Base-by-base conservation (phyloP, 1,139 yeast genomes). In the Yamadazyma aaseri region DNA sequence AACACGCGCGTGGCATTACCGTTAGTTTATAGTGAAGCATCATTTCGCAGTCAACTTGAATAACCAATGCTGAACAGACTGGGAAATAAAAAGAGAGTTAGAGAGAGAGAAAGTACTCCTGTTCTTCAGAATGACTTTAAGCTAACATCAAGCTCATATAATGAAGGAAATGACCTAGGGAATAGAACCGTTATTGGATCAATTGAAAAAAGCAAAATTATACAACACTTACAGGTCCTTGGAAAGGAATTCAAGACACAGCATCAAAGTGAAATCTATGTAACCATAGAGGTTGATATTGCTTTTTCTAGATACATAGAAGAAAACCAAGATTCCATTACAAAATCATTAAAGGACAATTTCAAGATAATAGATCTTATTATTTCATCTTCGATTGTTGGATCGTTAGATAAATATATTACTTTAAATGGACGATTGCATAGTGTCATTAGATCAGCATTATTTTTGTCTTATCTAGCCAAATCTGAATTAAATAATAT, bases 301-400 rank as follows among this genome's bases (percentile, higher is more conserved):
- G 48, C 63, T 1, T 71, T 65, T 42, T 56, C 63, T 1, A 40
- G 38, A 1, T 58, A 50, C 34, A 45, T 63, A 28, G 57, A 48
- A 12, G 39, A 35, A 6, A 32, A 42, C n/a, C 30, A 39, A 3
- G 50, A 46, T 2, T 20, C 30, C 2, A 22, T 47, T 3, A 20
- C 28, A 3, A 28, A 30, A 8, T 26, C 26, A 2, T 27, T 53
- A 17, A 49, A 44, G 28, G 34, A 45, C 6, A 38, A 41, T 14
- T 60, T 63, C 32, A 39, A 39, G 3, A 40, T 58, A 5, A 45
- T 38, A 6, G 58, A 54, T 26, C 15, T 59, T 8, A 34, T 49
- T 4, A 35, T 60, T 1, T 57, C 65, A 1, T 34, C 44, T 2
- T 34, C 39, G 1, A 39, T 42, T 1, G 41, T 53, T 7, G 71